These are phyloP conservation scores for Xerophyta viscosa DNA, from an alignment of 106 monocot species.

Conservation along the genomic window DNA sequence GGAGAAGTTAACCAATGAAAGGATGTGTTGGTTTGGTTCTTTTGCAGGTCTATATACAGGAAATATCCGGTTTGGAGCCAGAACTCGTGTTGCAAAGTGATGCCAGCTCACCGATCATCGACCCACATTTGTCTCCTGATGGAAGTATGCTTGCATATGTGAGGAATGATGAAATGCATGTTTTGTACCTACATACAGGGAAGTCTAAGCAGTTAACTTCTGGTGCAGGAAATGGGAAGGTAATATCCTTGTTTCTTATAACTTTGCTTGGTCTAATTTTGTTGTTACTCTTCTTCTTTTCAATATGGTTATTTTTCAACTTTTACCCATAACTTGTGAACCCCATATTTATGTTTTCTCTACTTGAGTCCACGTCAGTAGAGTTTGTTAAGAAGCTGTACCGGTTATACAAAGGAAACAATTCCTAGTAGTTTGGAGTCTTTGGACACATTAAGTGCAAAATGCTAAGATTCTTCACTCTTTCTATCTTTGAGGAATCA, in stretches of 20 bases:
- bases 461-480: too few relatives aligned
- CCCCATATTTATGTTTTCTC: too few relatives aligned
- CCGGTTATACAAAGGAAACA: too few relatives aligned
- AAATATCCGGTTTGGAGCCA: constrained; percentile 53
- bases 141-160: constrained; percentile 88
- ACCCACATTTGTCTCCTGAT: constrained; percentile 90
- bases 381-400: too few relatives aligned
- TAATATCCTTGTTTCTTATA: constrained; percentile 7
- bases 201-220: constrained; percentile 54
- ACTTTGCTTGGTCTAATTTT: background rate
- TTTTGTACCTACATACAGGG: constrained; percentile 38
- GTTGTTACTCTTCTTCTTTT: background rate
- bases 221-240: constrained; percentile 83
- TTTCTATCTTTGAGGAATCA: too few relatives aligned
- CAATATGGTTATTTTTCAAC: too few relatives aligned
- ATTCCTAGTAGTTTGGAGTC: too few relatives aligned
- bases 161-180: constrained; percentile 69
- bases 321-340: too few relatives aligned
- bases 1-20: too few relatives aligned
- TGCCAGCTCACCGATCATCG: constrained; percentile 69
- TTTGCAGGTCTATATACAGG: constrained; percentile 38
- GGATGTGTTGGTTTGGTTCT: too few relatives aligned
- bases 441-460: too few relatives aligned
- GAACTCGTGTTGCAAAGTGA: constrained; percentile 51
- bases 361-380: too few relatives aligned